A percentile compares a stretch with the other conserved stretches of the same genome.
These are phyloP conservation scores for Colletotrichum viniferum DNA, from an alignment of 2,329 filamentous ascomycete genomes.

Conservation along the genomic window DNA sequence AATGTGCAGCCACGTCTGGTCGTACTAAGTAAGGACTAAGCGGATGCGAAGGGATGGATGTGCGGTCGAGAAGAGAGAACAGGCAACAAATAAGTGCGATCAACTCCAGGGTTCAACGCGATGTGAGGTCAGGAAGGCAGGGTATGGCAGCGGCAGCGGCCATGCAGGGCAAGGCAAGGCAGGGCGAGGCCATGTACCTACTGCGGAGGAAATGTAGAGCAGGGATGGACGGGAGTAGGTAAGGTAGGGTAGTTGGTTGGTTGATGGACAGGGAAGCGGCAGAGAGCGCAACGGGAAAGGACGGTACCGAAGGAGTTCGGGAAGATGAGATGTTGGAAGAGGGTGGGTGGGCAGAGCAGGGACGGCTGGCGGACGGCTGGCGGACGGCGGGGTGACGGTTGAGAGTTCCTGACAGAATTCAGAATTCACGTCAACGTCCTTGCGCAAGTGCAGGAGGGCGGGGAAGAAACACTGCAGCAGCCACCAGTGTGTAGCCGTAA, in stretches of 20 bases:
- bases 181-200: neutral
- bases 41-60: neutral
- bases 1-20: neutral
- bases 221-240: neutral
- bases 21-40: neutral
- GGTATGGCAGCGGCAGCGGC: neutral
- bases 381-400: neutral
- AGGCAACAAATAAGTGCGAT: neutral
- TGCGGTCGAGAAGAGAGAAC: neutral
- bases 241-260: neutral
- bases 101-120: neutral
- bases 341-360: neutral
- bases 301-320: constrained; percentile 5
- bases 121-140: neutral
- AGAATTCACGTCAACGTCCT: neutral
- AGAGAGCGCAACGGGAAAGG: neutral
- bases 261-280: neutral
- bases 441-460: neutral
- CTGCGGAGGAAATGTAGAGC: neutral
- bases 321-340: neutral
- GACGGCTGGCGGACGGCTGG: neutral
- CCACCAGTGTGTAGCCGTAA: neutral
- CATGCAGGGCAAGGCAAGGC: neutral
- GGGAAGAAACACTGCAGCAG: neutral
- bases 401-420: neutral